phyloP scores from a whole-genome alignment of 2,329 filamentous ascomycete species.

The Aspergillus sp. region DNA sequence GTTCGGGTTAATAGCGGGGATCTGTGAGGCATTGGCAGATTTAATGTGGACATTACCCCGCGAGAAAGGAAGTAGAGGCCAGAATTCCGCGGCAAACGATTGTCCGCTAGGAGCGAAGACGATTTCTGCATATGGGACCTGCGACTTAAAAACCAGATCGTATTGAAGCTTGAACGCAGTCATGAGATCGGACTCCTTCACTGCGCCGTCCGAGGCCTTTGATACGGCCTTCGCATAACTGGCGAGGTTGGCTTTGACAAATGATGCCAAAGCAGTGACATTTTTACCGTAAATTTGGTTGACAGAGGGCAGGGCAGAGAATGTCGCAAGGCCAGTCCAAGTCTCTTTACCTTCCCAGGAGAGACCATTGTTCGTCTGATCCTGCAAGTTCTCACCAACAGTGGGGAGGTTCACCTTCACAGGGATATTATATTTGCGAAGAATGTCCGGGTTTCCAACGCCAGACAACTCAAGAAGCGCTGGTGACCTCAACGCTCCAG shows the following conservation, averaged over 20 bases:
- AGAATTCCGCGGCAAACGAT: slow-evolving; percentile 23
- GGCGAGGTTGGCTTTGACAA: slow-evolving; percentile 21
- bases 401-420: slow-evolving; percentile 33
- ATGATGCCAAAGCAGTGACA: slow-evolving; percentile 16
- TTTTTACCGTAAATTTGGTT: slow-evolving; percentile 25
- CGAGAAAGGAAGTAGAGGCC: slow-evolving; percentile 28
- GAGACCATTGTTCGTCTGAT: slow-evolving; percentile 37
- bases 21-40: slow-evolving; percentile 18
- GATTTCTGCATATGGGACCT: slow-evolving; percentile 26
- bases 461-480: slow-evolving; percentile 61
- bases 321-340: slow-evolving; percentile 22
- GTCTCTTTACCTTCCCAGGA: slow-evolving; percentile 14
- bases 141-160: slow-evolving; percentile 26
- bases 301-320: slow-evolving; percentile 22
- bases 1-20: slow-evolving; percentile 27
- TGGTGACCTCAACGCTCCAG: slow-evolving; percentile 58
- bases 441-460: slow-evolving; percentile 47
- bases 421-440: slow-evolving; percentile 26
- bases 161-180: slow-evolving; percentile 24
- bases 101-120: slow-evolving; percentile 20
- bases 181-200: slow-evolving; percentile 21
- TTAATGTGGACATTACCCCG: slow-evolving; percentile 16
- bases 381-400: slow-evolving; percentile 52
- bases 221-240: slow-evolving; percentile 24
- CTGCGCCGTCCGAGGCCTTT: slow-evolving; percentile 23